Evolutionary conservation across 169 alveolate genomes (phyloP), one percentile per base, ranked within the genome.

Genomic region (Plasmodium coatneyi): DNA sequence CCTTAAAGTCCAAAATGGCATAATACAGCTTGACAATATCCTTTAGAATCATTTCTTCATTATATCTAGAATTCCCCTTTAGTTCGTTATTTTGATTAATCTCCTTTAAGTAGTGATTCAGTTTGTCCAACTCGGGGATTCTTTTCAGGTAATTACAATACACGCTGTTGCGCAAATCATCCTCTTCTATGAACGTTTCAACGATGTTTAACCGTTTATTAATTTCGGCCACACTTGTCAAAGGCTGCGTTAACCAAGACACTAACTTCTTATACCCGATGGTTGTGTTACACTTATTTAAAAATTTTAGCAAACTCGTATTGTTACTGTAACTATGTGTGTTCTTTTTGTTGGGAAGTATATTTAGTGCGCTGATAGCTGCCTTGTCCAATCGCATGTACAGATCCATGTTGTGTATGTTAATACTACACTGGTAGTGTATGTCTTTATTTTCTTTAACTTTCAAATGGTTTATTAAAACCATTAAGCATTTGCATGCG

Each of bases 221-320:
- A 39, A 99, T 98, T 92, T 97, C 98, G 72, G 96, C 80, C 28
- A 66, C 95, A 95, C 98, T 98, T 83, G 97, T 97, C 34, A 98
- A 96, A 14, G 99, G 99, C 89, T 98, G 99, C 49, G 98, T 97
- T n/a, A 99, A 86, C 99, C 99, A 98, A 92, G 97, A 95, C 92
- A 97, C 96, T 72, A 99, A 96, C 81, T 98, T 92, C 74, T 99
- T 96, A 1, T 96, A 94, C 9, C 99, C 99, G 43, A 98, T 96
- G 74, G 97, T 72, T 22, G 99, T 98, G 79, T 98, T 97, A 80
- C 99, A 98, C 87, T 97, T 96, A 96, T 98, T 98, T 90, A 98
- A 94, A 60, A 98, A 79, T 54, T 98, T 98, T 87, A 96, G 97
- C 70, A 98, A 79, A 19, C 95, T 93, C n/a, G 95, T 86, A 71